Base-by-base conservation (phyloP, 2,329 filamentous ascomycete genomes). In the Cladosporium sp. region DNA sequence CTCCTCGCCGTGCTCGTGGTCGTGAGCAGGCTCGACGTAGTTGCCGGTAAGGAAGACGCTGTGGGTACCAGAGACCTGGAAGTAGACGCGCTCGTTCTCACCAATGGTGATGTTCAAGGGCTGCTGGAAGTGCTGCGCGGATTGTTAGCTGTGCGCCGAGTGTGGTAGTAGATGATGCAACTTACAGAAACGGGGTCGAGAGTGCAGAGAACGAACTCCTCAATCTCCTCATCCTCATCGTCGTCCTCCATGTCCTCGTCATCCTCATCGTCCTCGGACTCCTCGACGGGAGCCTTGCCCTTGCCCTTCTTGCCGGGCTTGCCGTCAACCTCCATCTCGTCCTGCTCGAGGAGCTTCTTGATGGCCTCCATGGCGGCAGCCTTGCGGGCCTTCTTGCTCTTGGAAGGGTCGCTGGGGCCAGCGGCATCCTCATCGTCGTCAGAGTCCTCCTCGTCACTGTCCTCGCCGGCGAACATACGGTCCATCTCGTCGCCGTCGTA, bases 161-260 rank as follows among this genome's bases (percentile, higher is more conserved):
- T 53, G 31, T n/a, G 29, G 29, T 21, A 21, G 5, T 40, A 7
- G 10, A 23, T 18, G 31, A 53, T 33, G 53, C 33, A 65, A 76
- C 86, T 78, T 89, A 97, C 95, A 83, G 90, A 91, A 80, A 92
- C 88, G 35, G 93, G 91, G 81, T 98, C 93, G 64, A 99, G 88
- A 68, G 95, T 99, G 87, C 95, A 99, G 73, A 99, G 83, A 72
- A 98, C 93, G 74, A 91, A 92, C 83, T 97, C 91, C 79, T 97
- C 92, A 62, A 94, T 83, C 75, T 92, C 88, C 62, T 86, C 80
- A 29, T 85, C 86, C 55, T 57, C 55, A 3, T 85, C 86, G 66
- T 86, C 85, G 63, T 90, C 86, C 35, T 88, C 86, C 29, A 86
- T 84, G 16, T 78, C 74, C 64, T 75, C 69, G 26, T 76, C 74